Base-by-base conservation (phyloP, 768 basidiomycete species). In the Guyanaporus albipodus region DNA sequence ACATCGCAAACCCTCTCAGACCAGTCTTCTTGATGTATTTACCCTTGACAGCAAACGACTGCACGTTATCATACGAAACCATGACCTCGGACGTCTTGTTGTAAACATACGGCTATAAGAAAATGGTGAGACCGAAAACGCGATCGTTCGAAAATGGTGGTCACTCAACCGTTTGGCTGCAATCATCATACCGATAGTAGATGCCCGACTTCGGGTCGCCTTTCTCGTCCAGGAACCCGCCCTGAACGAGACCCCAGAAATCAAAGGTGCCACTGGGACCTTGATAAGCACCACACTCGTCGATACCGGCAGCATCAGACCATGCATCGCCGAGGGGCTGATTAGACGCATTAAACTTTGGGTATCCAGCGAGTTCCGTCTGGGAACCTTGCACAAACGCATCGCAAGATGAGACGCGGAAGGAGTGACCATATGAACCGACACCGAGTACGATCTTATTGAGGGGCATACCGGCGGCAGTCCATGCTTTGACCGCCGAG, bases 341-440 rank as follows among this genome's bases (percentile, higher is more conserved):
- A 8, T 67, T 53, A 10, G 61, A 61, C 0, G 68, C 56, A 39
- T 77, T 61, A 58, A 80, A 88, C 9, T 61, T 41, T 0, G 83
- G 78, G 61, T 76, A 83, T n/a, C 71, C 32, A 7, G 61, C 66
- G 6, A 84, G 64, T 15, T 56, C 60, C 15, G 58, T 69, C 5
- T 50, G 35, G n/a, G 73, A 68, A n/a, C 23, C n/a, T 5, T 24
- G 8, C 24, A 78, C 73, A 52, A 75, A 57, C 0, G 78, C 78
- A 24, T 67, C 56, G 11, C 50, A 56, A 4, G 61, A 34, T 8
- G 73, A 58, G 34, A 77, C 72, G 10, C 49, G 51, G 70, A 74
- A 93, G 8, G 87, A 82, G 63, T 90, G 87, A 0, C 91, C 91
- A 66, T 90, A 94, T 6, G 84, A 67, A 9, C 90, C 79, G 4